phyloP scores from a whole-genome alignment of 73 alveolate genomes.

The Paramecium sexaurelia region DNA sequence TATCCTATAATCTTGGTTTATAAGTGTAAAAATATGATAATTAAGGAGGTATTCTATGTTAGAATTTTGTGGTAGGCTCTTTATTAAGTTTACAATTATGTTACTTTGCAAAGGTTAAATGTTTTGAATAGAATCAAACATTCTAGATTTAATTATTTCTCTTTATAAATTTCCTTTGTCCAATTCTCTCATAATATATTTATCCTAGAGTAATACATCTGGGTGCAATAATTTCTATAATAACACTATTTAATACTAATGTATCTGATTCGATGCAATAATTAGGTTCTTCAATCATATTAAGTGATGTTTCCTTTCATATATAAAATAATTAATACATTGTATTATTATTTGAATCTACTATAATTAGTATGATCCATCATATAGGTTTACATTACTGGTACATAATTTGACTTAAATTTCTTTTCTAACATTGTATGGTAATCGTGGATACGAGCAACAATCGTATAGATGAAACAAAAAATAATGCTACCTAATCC shows the following conservation, averaged over 20 bases:
- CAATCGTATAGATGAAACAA: constrained; percentile 3
- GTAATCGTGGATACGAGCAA: background rate
- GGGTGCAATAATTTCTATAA: constrained; percentile 29
- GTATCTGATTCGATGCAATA: constrained; percentile 55
- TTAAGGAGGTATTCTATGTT: constrained; percentile 25
- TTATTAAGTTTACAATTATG: background rate
- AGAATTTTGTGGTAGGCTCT: constrained; percentile 34
- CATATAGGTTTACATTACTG: background rate
- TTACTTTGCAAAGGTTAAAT: background rate
- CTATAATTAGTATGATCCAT: constrained; percentile 17
- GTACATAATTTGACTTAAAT: background rate
- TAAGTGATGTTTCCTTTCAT: constrained; percentile 11
- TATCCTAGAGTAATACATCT: background rate
- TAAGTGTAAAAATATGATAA: constrained; percentile 45
- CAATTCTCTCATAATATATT: constrained; percentile 33
- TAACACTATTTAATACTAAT: background rate
- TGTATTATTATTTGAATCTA: constrained; percentile 17
- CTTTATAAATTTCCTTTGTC: constrained; percentile 28
- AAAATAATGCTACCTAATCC: background rate
- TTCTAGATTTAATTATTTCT: background rate
- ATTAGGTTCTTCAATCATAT: constrained; percentile 42
- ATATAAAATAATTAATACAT: background rate
- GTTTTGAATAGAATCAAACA: constrained; percentile 29
- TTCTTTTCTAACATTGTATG: background rate
- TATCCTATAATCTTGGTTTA: constrained; percentile 8